phyloP scores from a whole-genome alignment of 164 flowering plant genomes.

The Annona cherimola region DNA sequence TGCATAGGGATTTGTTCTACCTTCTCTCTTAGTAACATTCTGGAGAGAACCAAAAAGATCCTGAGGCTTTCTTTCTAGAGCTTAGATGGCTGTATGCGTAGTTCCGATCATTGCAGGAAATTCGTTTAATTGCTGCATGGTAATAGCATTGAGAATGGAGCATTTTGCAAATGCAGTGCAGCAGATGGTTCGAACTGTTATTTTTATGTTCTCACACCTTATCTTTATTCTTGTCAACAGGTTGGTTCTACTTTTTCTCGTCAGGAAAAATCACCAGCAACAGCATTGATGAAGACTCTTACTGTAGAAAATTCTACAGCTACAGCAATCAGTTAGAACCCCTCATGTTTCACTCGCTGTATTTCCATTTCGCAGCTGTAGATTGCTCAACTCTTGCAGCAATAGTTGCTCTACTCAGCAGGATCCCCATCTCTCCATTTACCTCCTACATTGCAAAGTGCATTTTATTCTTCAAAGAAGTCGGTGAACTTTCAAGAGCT shows the following conservation, averaged over 20 bases:
- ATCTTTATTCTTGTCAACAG: conserved; percentile 19
- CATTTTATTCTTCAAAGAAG: conserved; percentile 10
- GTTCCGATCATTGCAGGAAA: neutral
- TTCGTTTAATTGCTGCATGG: neutral
- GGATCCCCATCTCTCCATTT: conserved; percentile 27
- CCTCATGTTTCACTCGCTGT: conserved; percentile 21
- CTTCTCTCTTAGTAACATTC: too few species aligned
- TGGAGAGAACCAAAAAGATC: too few species aligned
- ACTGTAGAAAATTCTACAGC: neutral
- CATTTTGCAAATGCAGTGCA: neutral
- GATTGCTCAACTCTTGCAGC: conserved; percentile 19
- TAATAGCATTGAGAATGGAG: too few species aligned
- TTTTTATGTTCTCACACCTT: conserved; percentile 19
- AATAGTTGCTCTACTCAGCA: too few species aligned
- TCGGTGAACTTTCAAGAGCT: neutral
- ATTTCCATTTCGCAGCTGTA: conserved; percentile 32
- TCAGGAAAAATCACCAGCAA: conserved; percentile 46
- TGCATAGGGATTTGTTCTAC: too few species aligned
- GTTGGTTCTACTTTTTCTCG: conserved; percentile 1
- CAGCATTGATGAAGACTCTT: conserved; percentile 36
- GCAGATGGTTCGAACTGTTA: neutral
- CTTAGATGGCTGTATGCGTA: too few species aligned
- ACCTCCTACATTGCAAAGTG: conserved; percentile 28
- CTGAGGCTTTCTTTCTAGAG: too few species aligned
- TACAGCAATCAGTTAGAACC: neutral